Evolutionary conservation across 139 green algal genomes (phyloP).

Genomic region (Micromonas commoda): DNA sequence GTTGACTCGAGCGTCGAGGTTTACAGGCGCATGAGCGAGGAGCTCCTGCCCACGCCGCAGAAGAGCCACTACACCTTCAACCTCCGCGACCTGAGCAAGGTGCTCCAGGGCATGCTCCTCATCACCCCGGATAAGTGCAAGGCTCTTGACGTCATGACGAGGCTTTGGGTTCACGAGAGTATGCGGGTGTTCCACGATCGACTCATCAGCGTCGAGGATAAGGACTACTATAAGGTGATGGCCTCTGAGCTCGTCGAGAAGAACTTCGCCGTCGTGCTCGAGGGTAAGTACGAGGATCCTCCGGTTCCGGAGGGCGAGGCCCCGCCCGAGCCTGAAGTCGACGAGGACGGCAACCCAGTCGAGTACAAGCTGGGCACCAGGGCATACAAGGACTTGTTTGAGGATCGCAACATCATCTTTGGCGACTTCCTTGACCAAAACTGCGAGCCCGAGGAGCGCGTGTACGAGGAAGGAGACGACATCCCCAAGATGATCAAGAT

Average conservation of each 20-base stretch:
- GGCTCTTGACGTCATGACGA: slow-evolving; percentile 45
- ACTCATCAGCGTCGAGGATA: slow-evolving; percentile 67
- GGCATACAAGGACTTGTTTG: slow-evolving; percentile 33
- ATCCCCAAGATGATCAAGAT: slow-evolving; percentile 40
- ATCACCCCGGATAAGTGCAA: slow-evolving; percentile 43
- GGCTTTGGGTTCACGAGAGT: slow-evolving; percentile 72
- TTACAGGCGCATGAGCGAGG: slow-evolving; percentile 52
- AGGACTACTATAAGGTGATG: slow-evolving; percentile 57
- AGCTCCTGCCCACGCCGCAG: slow-evolving; percentile 48
- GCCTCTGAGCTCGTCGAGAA: slow-evolving; percentile 55
- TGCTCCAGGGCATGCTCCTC: slow-evolving; percentile 74
- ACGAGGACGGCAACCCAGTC: too few relatives aligned
- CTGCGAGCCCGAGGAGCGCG: slow-evolving; percentile 30
- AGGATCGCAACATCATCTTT: slow-evolving; percentile 37
- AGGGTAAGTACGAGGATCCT: slow-evolving; percentile 55
- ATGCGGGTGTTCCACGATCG: slow-evolving; percentile 74
- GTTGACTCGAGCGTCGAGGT: slow-evolving; percentile 60
- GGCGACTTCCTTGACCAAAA: slow-evolving; percentile 42
- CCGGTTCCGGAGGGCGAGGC: too few relatives aligned
- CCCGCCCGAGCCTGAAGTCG: too few relatives aligned
- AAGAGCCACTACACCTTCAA: slow-evolving; percentile 83
- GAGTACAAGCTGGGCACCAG: too few relatives aligned
- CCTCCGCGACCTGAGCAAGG: slow-evolving; percentile 68
- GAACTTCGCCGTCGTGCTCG: slow-evolving; percentile 63
- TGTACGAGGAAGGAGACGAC: slow-evolving; percentile 60